Evolutionary conservation across 2,329 filamentous ascomycete species (phyloP), one percentile per base, ranked within the genome.

Genomic region (Elsinoe fawcettii): DNA sequence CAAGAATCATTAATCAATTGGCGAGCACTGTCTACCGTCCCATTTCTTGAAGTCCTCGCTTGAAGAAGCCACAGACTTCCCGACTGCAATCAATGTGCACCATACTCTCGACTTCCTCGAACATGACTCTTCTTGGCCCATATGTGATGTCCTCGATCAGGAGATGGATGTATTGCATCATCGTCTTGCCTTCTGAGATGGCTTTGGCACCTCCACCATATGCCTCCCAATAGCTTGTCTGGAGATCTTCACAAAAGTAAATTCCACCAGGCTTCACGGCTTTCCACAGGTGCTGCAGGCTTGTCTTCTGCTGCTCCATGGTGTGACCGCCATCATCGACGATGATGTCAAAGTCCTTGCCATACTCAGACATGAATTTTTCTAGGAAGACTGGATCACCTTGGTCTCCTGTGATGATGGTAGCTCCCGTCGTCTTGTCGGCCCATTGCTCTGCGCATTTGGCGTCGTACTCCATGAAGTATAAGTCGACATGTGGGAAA

Each of bases 381-480:
- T 68, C 58, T n/a, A 76, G 66, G 49, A 75, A 74, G 0, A 53
- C 46, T 2, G 62, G 59, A 53, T 74, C 68, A 5, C 69, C 70
- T 53, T 75, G 74, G 56, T 75, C 70, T 2, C 74, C 72, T 4
- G 69, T 62, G 60, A 70, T 74, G 39, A 75, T 70, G 23, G 70
- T 73, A 1, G 70, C 70, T 5, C 66, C 68, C 1, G 63, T 64
- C 1, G 65, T 71, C 20, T 71, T 68, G 47, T 65, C 59, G 5
- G 67, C 66, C 66, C 70, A 73, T 27, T 69, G 68, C 27, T 66
- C 59, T 3, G 68, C 72, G 55, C 73, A 75, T 2, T 59, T 62
- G 7, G 60, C 66, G 56, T 76, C 67, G 56, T 68, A 69, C 51
- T 75, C 73, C 58, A 75, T 73, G 58, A 71, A 74, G 60, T 74